Percentiles rank a stretch among this genome's conserved stretches.
phyloP scores from a whole-genome alignment of 2,329 filamentous ascomycete genomes.

The Talaromyces sp. region DNA sequence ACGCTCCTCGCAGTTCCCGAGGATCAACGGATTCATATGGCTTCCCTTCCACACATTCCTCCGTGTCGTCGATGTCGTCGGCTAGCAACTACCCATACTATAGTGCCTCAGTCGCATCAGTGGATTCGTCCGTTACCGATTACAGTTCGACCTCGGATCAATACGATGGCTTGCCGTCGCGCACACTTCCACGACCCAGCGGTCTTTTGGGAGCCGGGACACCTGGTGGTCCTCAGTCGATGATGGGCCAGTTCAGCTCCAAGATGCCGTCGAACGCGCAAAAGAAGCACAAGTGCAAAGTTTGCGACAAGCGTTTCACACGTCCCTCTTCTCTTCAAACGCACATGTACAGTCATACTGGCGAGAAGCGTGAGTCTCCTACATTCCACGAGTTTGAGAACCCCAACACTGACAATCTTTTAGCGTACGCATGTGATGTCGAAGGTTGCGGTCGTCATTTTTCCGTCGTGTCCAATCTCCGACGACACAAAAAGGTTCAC shows the following conservation, averaged over 20 bases:
- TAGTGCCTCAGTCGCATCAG: slow-evolving; percentile 65
- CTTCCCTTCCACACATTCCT: slow-evolving; percentile 83
- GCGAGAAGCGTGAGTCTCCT: slow-evolving; percentile 85
- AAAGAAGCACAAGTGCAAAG: slow-evolving; percentile 99
- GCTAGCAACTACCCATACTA: slow-evolving; percentile 82
- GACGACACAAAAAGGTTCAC: slow-evolving; percentile 94
- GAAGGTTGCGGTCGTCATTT: slow-evolving; percentile 94
- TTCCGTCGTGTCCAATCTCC: slow-evolving; percentile 92
- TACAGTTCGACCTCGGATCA: slow-evolving; percentile 86
- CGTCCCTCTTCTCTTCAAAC: slow-evolving; percentile 91
- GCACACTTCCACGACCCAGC: slow-evolving; percentile 77
- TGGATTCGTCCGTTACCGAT: slow-evolving; percentile 78
- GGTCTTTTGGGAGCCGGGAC: slow-evolving; percentile 59
- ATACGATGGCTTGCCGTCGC: slow-evolving; percentile 72
- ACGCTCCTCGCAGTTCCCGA: slow-evolving; percentile 64
- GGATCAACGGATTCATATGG: slow-evolving; percentile 83
- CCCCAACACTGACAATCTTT: neutral
- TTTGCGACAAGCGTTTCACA: slow-evolving; percentile 96
- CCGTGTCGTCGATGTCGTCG: slow-evolving; percentile 87
- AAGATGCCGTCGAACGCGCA: slow-evolving; percentile 93
- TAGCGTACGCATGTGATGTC: slow-evolving; percentile 90
- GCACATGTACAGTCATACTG: slow-evolving; percentile 98
- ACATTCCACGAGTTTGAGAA: slow-evolving; percentile 8
- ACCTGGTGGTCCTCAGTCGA: slow-evolving; percentile 84
- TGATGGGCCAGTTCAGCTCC: slow-evolving; percentile 98